phyloP scores from a whole-genome alignment of 305 asterid species.

The Rubia peregrina region DNA sequence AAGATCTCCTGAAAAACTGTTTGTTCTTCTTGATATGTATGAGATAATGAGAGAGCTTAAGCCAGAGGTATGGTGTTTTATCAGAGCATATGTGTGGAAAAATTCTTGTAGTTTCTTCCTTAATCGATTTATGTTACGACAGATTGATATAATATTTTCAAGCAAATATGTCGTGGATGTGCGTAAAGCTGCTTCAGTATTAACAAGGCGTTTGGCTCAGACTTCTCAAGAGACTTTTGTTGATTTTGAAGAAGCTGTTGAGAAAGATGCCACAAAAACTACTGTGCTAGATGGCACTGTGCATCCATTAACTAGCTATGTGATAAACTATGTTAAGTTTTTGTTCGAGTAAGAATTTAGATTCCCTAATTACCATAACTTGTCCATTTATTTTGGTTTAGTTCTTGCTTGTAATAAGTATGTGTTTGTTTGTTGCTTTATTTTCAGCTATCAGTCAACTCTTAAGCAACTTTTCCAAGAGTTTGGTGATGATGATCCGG shows the following conservation, averaged over 20 bases:
- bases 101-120: background rate
- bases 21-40: slow-evolving; percentile 95
- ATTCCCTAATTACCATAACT: background rate
- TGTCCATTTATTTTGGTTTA: background rate
- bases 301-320: slow-evolving; percentile 92
- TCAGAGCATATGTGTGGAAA: background rate
- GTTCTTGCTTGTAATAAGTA: background rate
- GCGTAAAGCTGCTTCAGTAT: slow-evolving; percentile 57
- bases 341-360: slow-evolving; percentile 66
- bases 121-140: slow-evolving; percentile 20
- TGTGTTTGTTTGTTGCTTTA: slow-evolving; percentile 2
- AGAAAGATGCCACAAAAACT: slow-evolving; percentile 89
- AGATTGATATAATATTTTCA: slow-evolving; percentile 65
- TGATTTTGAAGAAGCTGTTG: slow-evolving; percentile 97
- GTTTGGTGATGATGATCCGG: slow-evolving; percentile 43
- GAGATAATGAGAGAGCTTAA: slow-evolving; percentile 97
- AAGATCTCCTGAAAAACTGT: slow-evolving; percentile 89
- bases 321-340: slow-evolving; percentile 90
- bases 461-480: slow-evolving; percentile 76
- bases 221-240: slow-evolving; percentile 89
- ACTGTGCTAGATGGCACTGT: slow-evolving; percentile 98
- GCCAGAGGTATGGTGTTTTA: slow-evolving; percentile 49
- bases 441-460: slow-evolving; percentile 83
- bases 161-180: slow-evolving; percentile 63
- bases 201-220: slow-evolving; percentile 79